A percentile compares a stretch with the other conserved stretches of the same genome.
Conservation (phyloP, 83 land plant genomes). For the Isoetes engelmannii region DNA sequence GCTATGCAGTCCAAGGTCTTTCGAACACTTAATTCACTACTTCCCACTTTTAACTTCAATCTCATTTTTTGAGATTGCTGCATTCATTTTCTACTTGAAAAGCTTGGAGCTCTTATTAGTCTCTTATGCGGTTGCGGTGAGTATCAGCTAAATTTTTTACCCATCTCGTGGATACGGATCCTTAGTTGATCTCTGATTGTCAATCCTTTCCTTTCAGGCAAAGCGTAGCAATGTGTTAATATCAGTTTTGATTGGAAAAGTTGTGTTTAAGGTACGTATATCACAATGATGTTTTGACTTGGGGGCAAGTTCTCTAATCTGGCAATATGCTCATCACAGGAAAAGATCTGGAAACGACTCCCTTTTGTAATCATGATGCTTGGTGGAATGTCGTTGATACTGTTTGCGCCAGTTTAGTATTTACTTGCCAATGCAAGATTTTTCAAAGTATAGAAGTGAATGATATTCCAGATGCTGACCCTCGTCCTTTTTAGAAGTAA, state of each 20-base stretch:
- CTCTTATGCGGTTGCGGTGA: constrained; percentile 37
- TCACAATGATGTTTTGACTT: neutral
- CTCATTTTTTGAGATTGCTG: constrained; percentile 32
- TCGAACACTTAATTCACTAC: constrained; percentile 30
- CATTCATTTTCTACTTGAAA: constrained; percentile 39
- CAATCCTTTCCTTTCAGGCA: constrained; percentile 20
- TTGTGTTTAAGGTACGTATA: constrained; percentile 30
- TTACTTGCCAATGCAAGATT: neutral
- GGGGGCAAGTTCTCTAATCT: neutral
- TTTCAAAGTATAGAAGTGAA: no score
- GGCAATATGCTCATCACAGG: constrained; percentile 19
- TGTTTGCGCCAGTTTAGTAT: constrained; percentile 13
- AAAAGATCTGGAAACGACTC: constrained; percentile 28
- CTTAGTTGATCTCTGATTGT: neutral
- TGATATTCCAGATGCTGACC: no score
- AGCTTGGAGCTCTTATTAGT: constrained; percentile 41
- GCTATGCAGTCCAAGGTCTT: constrained; percentile 29
- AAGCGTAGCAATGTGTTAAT: constrained; percentile 38
- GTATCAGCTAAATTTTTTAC: constrained; percentile 7
- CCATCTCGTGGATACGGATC: neutral
- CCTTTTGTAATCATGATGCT: constrained; percentile 28
- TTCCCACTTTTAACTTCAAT: constrained; percentile 27
- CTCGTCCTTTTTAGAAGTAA: no score
- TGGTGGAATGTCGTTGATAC: constrained; percentile 23
- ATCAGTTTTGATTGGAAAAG: constrained; percentile 32